Percentiles rank a stretch among this genome's conserved stretches.
phyloP scores from a whole-genome alignment of 108 stramenopile species.

The Stephanodiscus minutulus region DNA sequence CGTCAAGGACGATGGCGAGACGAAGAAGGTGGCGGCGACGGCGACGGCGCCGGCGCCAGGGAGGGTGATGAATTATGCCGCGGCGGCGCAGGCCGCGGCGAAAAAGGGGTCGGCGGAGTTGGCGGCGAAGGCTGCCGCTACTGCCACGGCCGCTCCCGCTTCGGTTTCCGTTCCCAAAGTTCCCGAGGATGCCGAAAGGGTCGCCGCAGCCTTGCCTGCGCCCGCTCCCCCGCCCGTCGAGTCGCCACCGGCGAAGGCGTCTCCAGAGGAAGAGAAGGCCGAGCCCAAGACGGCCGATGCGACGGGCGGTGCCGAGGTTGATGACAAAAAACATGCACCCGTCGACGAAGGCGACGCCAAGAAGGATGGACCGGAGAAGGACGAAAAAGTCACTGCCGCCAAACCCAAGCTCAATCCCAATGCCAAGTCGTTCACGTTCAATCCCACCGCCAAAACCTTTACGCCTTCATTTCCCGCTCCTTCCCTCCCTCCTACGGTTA shows the following conservation, averaged over 20 bases:
- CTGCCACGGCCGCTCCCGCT: slow-evolving; percentile 12
- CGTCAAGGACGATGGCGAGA: slow-evolving; percentile 9
- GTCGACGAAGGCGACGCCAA: slow-evolving; percentile 18
- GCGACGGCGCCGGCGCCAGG: slow-evolving; percentile 1
- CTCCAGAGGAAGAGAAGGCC: slow-evolving; percentile 30
- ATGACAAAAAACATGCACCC: slow-evolving; percentile 3
- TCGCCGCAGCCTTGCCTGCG: neutral
- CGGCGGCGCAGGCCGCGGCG: slow-evolving; percentile 44
- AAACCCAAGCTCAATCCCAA: slow-evolving; percentile 81
- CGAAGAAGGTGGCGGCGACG: slow-evolving; percentile 7
- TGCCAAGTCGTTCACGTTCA: slow-evolving; percentile 81
- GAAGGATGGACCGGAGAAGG: slow-evolving; percentile 29
- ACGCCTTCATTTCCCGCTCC: slow-evolving; percentile 57
- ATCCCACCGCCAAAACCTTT: slow-evolving; percentile 78
- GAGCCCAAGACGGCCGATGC: neutral
- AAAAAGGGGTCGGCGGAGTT: slow-evolving; percentile 49
- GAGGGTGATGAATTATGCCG: slow-evolving; percentile 51
- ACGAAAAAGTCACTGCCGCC: slow-evolving; percentile 33
- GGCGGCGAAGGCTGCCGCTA: slow-evolving; percentile 27
- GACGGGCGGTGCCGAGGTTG: neutral
- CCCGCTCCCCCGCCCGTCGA: slow-evolving; percentile 4
- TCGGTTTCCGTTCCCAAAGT: slow-evolving; percentile 15
- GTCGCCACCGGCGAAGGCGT: slow-evolving; percentile 10
- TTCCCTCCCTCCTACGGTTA: slow-evolving; percentile 28
- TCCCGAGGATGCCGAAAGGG: slow-evolving; percentile 12